A percentile compares a stretch with the other conserved stretches of the same genome.
phyloP scores from a whole-genome alignment of 768 basidiomycete genomes.

The Naganishia vishniacii region DNA sequence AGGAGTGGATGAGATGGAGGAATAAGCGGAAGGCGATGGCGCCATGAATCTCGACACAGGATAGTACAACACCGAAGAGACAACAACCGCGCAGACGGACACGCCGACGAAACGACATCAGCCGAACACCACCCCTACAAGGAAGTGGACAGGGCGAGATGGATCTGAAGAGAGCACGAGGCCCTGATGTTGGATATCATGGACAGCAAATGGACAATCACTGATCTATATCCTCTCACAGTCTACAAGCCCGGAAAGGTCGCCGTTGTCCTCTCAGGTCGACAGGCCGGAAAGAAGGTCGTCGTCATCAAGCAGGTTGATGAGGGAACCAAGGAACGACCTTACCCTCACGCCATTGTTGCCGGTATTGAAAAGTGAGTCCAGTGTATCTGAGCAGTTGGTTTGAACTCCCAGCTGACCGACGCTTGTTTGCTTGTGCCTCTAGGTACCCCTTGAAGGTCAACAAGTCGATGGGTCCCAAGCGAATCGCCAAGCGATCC shows the following conservation, averaged over 20 bases:
- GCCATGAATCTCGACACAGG: too few relatives aligned
- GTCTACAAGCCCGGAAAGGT: conserved; percentile 54
- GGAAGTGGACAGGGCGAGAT: background rate
- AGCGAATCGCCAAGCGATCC: conserved; percentile 83
- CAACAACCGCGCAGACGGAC: too few relatives aligned
- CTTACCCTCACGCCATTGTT: conserved; percentile 96
- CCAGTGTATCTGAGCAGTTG: too few relatives aligned
- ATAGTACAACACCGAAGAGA: too few relatives aligned
- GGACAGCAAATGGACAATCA: background rate
- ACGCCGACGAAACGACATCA: too few relatives aligned
- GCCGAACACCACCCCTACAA: too few relatives aligned
- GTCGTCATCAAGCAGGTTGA: conserved; percentile 97
- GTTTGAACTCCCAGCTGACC: too few relatives aligned
- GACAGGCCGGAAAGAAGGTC: conserved; percentile 98
- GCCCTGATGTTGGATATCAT: too few relatives aligned
- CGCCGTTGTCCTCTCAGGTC: conserved; percentile 89
- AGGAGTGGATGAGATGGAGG: too few relatives aligned
- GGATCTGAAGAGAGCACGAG: background rate
- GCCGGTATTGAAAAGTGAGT: conserved; percentile 82
- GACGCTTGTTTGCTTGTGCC: too few relatives aligned
- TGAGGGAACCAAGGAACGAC: conserved; percentile 92
- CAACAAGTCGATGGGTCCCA: conserved; percentile 93
- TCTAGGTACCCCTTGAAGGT: conserved; percentile 85
- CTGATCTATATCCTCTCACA: conserved; percentile 20
- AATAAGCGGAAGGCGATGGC: too few relatives aligned